These are phyloP conservation scores for Ophiostoma ulmi DNA, from an alignment of 2,329 filamentous ascomycete species.

Conservation along the genomic window DNA sequence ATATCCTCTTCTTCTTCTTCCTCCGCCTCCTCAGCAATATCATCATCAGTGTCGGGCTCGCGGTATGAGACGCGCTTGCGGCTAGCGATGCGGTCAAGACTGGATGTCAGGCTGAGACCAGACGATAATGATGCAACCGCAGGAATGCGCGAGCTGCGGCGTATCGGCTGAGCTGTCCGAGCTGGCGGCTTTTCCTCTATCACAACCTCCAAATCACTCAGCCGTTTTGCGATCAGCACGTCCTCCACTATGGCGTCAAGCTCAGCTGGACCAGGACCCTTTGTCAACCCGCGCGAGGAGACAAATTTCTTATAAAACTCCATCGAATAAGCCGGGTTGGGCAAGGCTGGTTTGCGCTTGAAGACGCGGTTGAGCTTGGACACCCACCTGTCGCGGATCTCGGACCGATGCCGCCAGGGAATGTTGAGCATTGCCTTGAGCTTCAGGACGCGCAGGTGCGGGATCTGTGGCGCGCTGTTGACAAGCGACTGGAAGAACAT, in stretches of 20 bases:
- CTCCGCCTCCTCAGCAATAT: slow-evolving; percentile 23
- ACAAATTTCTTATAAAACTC: slow-evolving; percentile 21
- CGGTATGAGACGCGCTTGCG: slow-evolving; percentile 35
- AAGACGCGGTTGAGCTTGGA: slow-evolving; percentile 65
- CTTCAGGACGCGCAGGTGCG: slow-evolving; percentile 61
- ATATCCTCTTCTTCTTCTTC: slow-evolving; percentile 6
- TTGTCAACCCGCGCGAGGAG: not conserved
- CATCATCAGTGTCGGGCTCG: slow-evolving; percentile 45
- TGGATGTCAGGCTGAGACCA: slow-evolving; percentile 28
- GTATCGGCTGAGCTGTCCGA: not conserved
- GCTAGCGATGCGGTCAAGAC: slow-evolving; percentile 12
- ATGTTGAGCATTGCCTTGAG: slow-evolving; percentile 74
- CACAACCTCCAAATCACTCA: not conserved
- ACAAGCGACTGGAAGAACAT: slow-evolving; percentile 76
- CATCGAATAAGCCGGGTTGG: slow-evolving; percentile 28
- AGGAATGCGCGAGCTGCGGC: slow-evolving; percentile 38
- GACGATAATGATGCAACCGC: slow-evolving; percentile 26
- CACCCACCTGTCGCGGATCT: slow-evolving; percentile 74
- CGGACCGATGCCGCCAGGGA: slow-evolving; percentile 75
- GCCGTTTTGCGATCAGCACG: not conserved
- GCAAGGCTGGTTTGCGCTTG: slow-evolving; percentile 39
- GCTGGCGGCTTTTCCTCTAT: not conserved
- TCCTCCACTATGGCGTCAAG: not conserved
- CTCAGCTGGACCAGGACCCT: not conserved
- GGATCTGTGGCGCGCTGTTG: slow-evolving; percentile 61